phyloP scores from a whole-genome alignment of 345 rosid genomes.

The Noccaea caerulescens region DNA sequence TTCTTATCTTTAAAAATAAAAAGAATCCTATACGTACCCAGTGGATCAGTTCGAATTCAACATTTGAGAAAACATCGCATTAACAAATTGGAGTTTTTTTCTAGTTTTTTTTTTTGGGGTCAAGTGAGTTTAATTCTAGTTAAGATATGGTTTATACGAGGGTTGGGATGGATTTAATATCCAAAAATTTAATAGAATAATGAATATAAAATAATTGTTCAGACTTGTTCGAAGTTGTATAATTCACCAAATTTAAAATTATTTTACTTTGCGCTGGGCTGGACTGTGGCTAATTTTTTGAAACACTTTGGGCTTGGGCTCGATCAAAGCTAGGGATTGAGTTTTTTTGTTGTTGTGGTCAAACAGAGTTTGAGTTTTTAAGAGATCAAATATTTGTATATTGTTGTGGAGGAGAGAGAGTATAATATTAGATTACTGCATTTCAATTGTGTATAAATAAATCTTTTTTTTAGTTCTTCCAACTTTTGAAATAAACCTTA shows the following conservation, averaged over 20 bases:
- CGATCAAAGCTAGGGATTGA: no score
- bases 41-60: constrained; percentile 23
- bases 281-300: no score
- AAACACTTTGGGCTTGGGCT: no score
- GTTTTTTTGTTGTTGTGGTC: no score
- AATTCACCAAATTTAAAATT: no score
- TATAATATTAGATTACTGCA: background rate
- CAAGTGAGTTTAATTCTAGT: background rate
- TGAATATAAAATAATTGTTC: no score
- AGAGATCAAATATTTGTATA: no score
- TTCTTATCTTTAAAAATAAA: constrained; percentile 14
- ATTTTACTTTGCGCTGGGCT: no score
- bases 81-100: background rate
- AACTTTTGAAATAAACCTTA: background rate
- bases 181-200: background rate
- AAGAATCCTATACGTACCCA: constrained; percentile 34
- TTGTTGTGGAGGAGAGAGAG: no score
- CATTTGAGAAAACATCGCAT: constrained; percentile 10
- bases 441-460: background rate
- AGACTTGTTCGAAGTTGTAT: no score
- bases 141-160: background rate
- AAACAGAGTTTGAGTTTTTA: no score
- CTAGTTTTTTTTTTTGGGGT: background rate
- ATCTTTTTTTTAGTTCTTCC: background rate
- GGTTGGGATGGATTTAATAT: background rate